Evolutionary conservation across 805 yeast species (phyloP).

Genomic region (Ogataea glucozyma): DNA sequence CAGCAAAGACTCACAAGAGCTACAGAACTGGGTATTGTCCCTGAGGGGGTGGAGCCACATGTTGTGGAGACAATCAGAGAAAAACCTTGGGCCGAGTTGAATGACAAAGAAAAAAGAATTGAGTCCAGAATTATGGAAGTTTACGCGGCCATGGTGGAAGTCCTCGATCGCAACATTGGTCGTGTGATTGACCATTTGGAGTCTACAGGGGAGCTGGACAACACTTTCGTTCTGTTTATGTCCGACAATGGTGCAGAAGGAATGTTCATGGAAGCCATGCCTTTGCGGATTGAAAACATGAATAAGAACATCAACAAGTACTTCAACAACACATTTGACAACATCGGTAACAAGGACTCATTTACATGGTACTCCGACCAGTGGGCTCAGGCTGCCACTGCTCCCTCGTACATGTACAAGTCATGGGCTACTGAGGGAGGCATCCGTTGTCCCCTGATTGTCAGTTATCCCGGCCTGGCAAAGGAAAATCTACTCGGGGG

Average conservation of each 20-base stretch:
- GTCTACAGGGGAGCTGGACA: conserved; percentile 46
- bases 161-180: conserved; percentile 53
- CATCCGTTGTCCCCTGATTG: conserved; percentile 54
- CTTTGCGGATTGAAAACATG: conserved; percentile 38
- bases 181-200: conserved; percentile 45
- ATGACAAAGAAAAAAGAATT: conserved; percentile 36
- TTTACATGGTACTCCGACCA: conserved; percentile 55
- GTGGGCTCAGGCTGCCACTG: conserved; percentile 66
- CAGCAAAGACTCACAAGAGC: conserved; percentile 42
- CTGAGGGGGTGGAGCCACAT: conserved; percentile 46
- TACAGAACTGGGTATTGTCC: conserved; percentile 46
- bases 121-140: conserved; percentile 52
- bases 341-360: conserved; percentile 49
- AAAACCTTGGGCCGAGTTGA: conserved; percentile 45
- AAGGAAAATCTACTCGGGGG: conserved; percentile 27
- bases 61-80: conserved; percentile 43
- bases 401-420: conserved; percentile 55
- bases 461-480: conserved; percentile 43
- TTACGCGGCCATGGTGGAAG: conserved; percentile 67
- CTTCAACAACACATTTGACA: conserved; percentile 45
- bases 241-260: conserved; percentile 71
- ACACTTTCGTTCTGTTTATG: conserved; percentile 58
- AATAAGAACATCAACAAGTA: conserved; percentile 32
- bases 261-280: conserved; percentile 56
- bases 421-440: conserved; percentile 65